These are phyloP conservation scores for Penicillium nucicola DNA, from an alignment of 495 filamentous ascomycete genomes.

Conservation along the genomic window DNA sequence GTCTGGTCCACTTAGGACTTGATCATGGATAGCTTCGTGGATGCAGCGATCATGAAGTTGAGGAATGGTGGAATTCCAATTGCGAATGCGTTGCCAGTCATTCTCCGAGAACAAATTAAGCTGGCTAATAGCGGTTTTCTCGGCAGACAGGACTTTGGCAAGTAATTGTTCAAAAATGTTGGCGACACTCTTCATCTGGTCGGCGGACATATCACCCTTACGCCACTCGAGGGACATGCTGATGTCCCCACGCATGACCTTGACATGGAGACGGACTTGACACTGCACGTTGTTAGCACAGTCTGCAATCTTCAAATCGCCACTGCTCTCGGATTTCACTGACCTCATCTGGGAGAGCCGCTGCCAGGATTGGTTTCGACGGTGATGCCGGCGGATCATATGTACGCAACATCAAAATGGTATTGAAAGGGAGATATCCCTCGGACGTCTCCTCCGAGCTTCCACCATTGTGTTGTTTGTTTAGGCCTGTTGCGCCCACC, in stretches of 20 bases:
- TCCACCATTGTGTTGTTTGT: constrained; percentile 9
- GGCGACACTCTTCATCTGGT: constrained; percentile 43
- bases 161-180: constrained; percentile 37
- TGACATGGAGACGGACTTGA: constrained; percentile 45
- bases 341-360: constrained; percentile 35
- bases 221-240: constrained; percentile 47
- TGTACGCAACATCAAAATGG: constrained; percentile 38
- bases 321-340: not conserved
- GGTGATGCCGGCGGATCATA: constrained; percentile 18
- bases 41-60: constrained; percentile 44
- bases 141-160: constrained; percentile 21
- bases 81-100: constrained; percentile 40
- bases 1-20: constrained; percentile 35
- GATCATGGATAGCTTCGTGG: constrained; percentile 49
- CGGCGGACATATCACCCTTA: constrained; percentile 40
- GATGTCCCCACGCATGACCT: constrained; percentile 37
- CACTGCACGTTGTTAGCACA: constrained; percentile 26
- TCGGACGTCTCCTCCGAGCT: constrained; percentile 9
- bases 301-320: not conserved
- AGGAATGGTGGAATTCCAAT: constrained; percentile 33
- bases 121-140: constrained; percentile 29
- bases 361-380: constrained; percentile 28
- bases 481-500: constrained; percentile 11
- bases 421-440: constrained; percentile 33
- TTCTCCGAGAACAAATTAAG: constrained; percentile 36